Base-by-base conservation (phyloP, 192 early-diverging fungal genomes). In the Gryganskiella cystojenkinii region DNA sequence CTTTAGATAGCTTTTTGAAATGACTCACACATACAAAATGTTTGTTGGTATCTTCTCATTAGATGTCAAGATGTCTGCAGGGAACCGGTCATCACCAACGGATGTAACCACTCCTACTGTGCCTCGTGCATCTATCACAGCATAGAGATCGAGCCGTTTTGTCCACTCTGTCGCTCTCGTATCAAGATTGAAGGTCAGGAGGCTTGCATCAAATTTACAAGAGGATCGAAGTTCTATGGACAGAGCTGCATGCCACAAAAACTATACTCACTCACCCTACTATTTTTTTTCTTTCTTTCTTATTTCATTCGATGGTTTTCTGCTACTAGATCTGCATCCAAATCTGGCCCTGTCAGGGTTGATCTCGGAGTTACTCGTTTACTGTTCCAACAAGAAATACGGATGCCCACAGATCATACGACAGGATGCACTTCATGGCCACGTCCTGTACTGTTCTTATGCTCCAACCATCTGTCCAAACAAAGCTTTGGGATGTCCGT, bases 21-120 rank as follows among this genome's bases (percentile, higher is more conserved):
- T 15, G 3, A 56, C 40, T 27, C 14, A 40, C 37, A 9, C 37
- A 13, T 9, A 5, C 37, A 27, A 9, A 3, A n/a, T 13, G 0
- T 58, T 59, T 25, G 2, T 14, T 56, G 5, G 20, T 56, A 3
- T 22, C 2, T 1, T 13, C 9, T 15, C 22, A 24, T 22, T 63
- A 88, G 87, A 44, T 90, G 89, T 57, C 86, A 88, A 30, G 87
- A 88, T 55, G 83, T 85, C 25, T 89, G 75, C 56, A 62, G 70
- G 11, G 84, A 90, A 3, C 87, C 89, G 3, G 67, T 89, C 20
- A 90, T 90, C 47, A 87, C 83, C n/a, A 70, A 64, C 28, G 75
- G 69, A 6, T 90, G 89, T 80, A 81, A 86, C 66, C 89, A 90
- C 64, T 85, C 87, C 8, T 90, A 88, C 76, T 90, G 89, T 65